phyloP scores from a whole-genome alignment of 73 alveolate species.

The Paramecium sexaurelia region DNA sequence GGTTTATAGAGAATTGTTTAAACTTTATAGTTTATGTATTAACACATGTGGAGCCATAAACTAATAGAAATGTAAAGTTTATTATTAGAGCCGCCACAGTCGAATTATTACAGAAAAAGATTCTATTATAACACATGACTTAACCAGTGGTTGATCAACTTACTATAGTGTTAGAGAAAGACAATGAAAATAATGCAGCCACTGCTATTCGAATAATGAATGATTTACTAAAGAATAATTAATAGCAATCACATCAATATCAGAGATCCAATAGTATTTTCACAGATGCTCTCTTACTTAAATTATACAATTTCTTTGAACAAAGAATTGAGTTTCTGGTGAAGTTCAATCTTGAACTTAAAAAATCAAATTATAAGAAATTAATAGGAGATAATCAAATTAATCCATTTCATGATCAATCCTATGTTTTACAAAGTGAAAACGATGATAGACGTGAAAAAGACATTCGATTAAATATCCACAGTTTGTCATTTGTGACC shows the following conservation, averaged over 20 bases:
- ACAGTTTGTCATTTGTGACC: slow-evolving; percentile 20
- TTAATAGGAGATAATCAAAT: neutral
- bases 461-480: neutral
- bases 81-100: neutral
- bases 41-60: neutral
- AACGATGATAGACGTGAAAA: neutral
- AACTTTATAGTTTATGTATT: neutral
- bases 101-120: neutral
- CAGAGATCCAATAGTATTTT: neutral
- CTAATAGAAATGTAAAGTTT: neutral
- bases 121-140: neutral
- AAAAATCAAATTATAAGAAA: neutral
- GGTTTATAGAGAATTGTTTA: neutral
- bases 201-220: neutral
- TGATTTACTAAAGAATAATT: neutral
- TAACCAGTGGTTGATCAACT: neutral
- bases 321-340: neutral
- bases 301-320: neutral
- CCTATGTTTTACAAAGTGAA: neutral
- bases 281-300: neutral
- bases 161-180: slow-evolving; percentile 4
- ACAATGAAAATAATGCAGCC: slow-evolving; percentile 29
- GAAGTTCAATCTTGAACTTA: neutral
- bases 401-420: neutral
- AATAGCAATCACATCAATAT: neutral